Conservation (phyloP, 306 rosid genomes). For the Trifolium fragiferum region DNA sequence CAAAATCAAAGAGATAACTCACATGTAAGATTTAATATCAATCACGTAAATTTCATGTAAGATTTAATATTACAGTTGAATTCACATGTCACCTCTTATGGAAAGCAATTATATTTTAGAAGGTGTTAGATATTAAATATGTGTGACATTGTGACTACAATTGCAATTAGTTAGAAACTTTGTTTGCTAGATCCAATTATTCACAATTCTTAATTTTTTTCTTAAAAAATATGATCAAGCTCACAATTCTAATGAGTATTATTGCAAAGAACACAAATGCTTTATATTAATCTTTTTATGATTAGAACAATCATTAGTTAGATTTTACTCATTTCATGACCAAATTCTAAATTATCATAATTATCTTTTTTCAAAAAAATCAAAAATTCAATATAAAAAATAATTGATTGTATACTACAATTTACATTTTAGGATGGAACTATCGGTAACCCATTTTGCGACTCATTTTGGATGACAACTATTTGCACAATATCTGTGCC, state of each 20-base stretch:
- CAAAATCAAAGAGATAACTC: too few relatives aligned
- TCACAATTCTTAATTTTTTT: background rate
- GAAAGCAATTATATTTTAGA: background rate
- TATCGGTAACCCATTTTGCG: background rate
- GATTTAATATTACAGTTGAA: background rate
- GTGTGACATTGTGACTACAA: background rate
- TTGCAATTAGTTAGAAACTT: background rate
- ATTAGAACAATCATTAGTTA: background rate
- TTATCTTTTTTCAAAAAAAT: background rate
- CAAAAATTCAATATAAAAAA: background rate
- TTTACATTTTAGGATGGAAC: background rate
- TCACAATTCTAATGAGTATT: background rate
- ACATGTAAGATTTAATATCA: too few relatives aligned
- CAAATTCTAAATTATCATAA: background rate
- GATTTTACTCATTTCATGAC: background rate
- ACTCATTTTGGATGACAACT: background rate
- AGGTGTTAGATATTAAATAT: background rate
- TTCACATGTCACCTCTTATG: background rate
- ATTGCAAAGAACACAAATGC: background rate
- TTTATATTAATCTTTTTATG: background rate
- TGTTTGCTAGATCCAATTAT: background rate
- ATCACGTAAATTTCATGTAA: background rate
- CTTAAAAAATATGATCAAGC: background rate
- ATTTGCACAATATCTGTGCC: slow-evolving; percentile 12
- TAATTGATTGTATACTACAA: too few relatives aligned